These are phyloP conservation scores for Backusella parvicylindrica DNA, from an alignment of 192 early-diverging fungal genomes.

Conservation along the genomic window DNA sequence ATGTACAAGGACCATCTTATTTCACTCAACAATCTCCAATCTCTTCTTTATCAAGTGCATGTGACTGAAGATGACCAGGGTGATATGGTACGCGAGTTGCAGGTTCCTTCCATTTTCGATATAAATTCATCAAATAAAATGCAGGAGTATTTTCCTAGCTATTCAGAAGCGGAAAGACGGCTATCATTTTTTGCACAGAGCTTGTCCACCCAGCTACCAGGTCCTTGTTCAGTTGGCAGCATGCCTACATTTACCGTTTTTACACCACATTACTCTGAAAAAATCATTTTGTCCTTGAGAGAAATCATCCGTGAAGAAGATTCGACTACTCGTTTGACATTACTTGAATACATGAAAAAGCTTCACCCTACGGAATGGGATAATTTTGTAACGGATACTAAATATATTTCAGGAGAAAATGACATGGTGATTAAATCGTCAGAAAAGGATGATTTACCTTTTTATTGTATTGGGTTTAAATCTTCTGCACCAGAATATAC, in stretches of 20 bases:
- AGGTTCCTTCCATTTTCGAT: conserved; percentile 17
- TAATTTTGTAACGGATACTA: conserved; percentile 75
- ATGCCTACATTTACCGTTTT: conserved; percentile 72
- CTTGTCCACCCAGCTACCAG: conserved; percentile 59
- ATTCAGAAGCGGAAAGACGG: conserved; percentile 64
- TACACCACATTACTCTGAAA: conserved; percentile 70
- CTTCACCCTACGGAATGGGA: conserved; percentile 69
- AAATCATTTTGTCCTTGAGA: conserved; percentile 64
- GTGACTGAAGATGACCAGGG: conserved; percentile 46
- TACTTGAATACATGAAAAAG: conserved; percentile 65
- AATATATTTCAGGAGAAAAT: conserved; percentile 58
- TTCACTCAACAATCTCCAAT: conserved; percentile 60
- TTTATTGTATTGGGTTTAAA: conserved; percentile 67
- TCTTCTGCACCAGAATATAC: conserved; percentile 64
- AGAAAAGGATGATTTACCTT: conserved; percentile 62
- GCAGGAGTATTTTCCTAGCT: conserved; percentile 42
- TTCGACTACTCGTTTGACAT: conserved; percentile 59
- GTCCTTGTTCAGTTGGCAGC: conserved; percentile 58
- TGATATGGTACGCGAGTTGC: conserved; percentile 6
- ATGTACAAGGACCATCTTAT: conserved; percentile 69
- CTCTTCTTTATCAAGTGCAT: conserved; percentile 57
- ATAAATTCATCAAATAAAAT: conserved; percentile 40
- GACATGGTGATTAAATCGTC: background rate
- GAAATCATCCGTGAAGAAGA: conserved; percentile 75
- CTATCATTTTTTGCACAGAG: conserved; percentile 74